phyloP scores from a whole-genome alignment of 2,329 filamentous ascomycete species.

The Exserohilum rostratum region DNA sequence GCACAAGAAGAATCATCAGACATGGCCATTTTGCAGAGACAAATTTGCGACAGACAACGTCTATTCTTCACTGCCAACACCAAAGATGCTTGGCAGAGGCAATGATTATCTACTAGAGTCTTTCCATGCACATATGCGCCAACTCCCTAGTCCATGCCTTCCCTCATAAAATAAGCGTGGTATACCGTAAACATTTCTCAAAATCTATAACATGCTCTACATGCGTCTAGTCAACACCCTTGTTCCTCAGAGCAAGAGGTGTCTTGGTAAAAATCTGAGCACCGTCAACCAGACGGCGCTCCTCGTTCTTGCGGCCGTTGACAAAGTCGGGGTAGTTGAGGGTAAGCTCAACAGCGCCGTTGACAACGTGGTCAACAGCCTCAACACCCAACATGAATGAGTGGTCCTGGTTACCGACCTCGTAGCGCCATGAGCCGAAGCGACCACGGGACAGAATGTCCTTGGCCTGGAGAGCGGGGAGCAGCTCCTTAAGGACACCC shows the following conservation, averaged over 20 bases:
- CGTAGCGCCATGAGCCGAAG: conserved; percentile 98
- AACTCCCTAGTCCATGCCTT: conserved; percentile 14
- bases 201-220: conserved; percentile 20
- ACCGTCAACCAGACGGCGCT: conserved; percentile 67
- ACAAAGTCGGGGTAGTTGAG: conserved; percentile 98
- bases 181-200: conserved; percentile 19
- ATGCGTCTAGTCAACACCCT: conserved; percentile 25
- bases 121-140: conserved; percentile 7
- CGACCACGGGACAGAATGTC: conserved; percentile 95
- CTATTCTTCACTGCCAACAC: conserved; percentile 1
- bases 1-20: too few species aligned
- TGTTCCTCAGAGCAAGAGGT: conserved; percentile 36
- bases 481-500: conserved; percentile 87
- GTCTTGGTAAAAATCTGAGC: conserved; percentile 62
- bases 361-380: conserved; percentile 87
- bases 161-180: conserved; percentile 17
- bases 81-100: conserved; percentile 3
- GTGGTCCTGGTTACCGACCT: conserved; percentile 96
- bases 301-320: conserved; percentile 74
- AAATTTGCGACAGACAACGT: not conserved
- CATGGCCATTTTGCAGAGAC: too few species aligned
- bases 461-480: conserved; percentile 88
- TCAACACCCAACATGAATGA: conserved; percentile 97
- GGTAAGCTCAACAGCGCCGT: conserved; percentile 86
- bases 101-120: conserved; percentile 9